Base-by-base conservation (phyloP, 306 rosid genomes). In the Canavalia gladiata region DNA sequence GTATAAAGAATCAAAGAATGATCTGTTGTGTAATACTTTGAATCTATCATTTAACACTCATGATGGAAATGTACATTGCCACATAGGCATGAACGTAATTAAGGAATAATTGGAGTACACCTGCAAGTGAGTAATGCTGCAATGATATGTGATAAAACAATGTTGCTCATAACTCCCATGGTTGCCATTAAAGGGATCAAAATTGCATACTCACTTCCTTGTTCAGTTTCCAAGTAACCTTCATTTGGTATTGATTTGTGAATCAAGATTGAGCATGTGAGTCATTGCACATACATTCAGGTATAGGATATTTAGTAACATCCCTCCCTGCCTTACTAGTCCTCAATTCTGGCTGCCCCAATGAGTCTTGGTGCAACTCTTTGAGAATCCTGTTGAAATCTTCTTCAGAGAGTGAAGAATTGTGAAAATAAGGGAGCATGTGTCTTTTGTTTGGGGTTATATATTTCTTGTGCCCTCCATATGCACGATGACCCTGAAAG, bases 361-460 rank as follows among this genome's bases (percentile, higher is more conserved):
- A 13, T 54, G 99, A 93, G 35, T 93, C 97, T 1, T n/a, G 82
- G 69, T 95, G 99, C 81, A 95, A 56, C 68, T 85, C 91, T 74
- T 60, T 90, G 41, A 95, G 89, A 78, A 95, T 84, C 50, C 58
- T 85, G 64, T 85, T 90, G 74, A 93, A 95, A 82, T 92, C 97
- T 66, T 81, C 83, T 83, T 90, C 97, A 12, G 93, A 86, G 42
- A 95, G 88, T 43, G 94, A 87, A 28, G 96, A 77, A 45, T 89
- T 84, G 49, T 90, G 79, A 77, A 95, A 92, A 82, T 88, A 83
- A 4, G 97, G 94, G 10, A 92, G 92, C 97, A 93, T 93, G 76
- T 95, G 96, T 64, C 99, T 84, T 83, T 95, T 95, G 91, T 95
- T 91, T 70, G 99, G 99, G 11, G 99, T 95, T 84, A 95, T 91